Percentiles rank a stretch among this genome's conserved stretches.
Conservation (phyloP, 495 filamentous ascomycete genomes). For the Penicillium maclennaniae region DNA sequence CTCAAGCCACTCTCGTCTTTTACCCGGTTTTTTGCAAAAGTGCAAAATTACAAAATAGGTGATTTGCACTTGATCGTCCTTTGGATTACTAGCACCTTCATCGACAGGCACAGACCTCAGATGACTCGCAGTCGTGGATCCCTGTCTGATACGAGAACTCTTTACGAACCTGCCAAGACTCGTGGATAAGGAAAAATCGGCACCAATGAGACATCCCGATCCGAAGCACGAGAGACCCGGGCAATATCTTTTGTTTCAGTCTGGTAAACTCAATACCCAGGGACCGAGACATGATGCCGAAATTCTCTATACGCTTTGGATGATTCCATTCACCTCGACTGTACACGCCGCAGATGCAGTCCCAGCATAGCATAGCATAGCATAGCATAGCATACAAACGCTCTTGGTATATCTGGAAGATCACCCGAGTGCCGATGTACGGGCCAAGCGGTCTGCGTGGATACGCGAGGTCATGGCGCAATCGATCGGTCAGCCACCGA, state of each 20-base stretch:
- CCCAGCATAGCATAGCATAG: background rate
- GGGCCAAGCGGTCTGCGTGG: background rate
- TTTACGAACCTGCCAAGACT: background rate
- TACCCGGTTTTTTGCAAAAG: background rate
- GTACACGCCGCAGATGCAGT: background rate
- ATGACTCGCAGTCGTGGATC: background rate
- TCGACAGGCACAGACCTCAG: background rate
- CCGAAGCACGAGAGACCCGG: background rate
- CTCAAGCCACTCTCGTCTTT: background rate
- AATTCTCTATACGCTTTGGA: too few species aligned
- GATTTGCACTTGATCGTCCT: too few species aligned
- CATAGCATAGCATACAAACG: too few species aligned
- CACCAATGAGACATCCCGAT: background rate
- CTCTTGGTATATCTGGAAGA: background rate
- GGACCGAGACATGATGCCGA: too few species aligned
- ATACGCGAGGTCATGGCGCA: background rate
- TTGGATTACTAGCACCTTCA: background rate
- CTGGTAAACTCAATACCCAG: background rate
- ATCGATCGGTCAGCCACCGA: background rate
- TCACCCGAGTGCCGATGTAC: background rate
- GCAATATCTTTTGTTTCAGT: background rate
- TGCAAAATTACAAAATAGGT: too few species aligned
- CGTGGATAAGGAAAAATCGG: background rate
- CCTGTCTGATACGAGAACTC: background rate
- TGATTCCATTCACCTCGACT: too few species aligned